Evolutionary conservation across 257 asterid genomes (phyloP), one percentile per base, ranked within the genome.

Genomic region (Rubia yunnanensis): DNA sequence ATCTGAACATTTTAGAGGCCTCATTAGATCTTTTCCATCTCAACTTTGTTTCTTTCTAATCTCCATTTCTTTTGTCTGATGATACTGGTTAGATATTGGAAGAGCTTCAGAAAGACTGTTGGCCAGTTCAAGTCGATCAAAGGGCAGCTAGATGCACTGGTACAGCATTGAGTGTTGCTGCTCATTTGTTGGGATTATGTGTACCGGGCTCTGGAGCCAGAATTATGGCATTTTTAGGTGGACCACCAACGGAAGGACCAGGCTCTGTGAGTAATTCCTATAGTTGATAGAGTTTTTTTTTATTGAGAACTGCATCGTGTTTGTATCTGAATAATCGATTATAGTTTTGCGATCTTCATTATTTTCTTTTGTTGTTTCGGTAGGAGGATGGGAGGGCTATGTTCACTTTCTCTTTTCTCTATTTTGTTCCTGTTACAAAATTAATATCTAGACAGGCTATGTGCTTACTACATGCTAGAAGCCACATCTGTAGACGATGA

Each of bases 121-220:
- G 99, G 99, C 95, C 95, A 34, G 90, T 84, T 59, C 85, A 89
- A 66, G 75, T 96, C 32, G 99, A 92, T 78, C 94, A 88, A 74
- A 83, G 99, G 60, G 85, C 94, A 57, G 83, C 95, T 70, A 82
- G 99, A 77, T 89, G 97, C 78, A 87, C 97, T 56, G 99, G 97
- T 65, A 79, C 96, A 41, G 97, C 99, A 58, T 78, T 92, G 81
- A 83, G 86, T 74, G 77, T 92, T 79, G 97, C 99, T 74, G 91
- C 97, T 75, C 96, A 89, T 81, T 76, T 89, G 80, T 73, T 88
- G 86, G 99, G 97, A 80, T 77, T 84, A 62, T 92, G 99, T 72
- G 96, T 92, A 66, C 96, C 99, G 11, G 97, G 99, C 71, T 83
- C 85, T 48, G 97, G 97, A 72, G 99, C 99, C 76, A 87, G 97